Evolutionary conservation across 2,329 filamentous ascomycete genomes (phyloP), one percentile per base, ranked within the genome.

Genomic region (Aureobasidium pullulans): DNA sequence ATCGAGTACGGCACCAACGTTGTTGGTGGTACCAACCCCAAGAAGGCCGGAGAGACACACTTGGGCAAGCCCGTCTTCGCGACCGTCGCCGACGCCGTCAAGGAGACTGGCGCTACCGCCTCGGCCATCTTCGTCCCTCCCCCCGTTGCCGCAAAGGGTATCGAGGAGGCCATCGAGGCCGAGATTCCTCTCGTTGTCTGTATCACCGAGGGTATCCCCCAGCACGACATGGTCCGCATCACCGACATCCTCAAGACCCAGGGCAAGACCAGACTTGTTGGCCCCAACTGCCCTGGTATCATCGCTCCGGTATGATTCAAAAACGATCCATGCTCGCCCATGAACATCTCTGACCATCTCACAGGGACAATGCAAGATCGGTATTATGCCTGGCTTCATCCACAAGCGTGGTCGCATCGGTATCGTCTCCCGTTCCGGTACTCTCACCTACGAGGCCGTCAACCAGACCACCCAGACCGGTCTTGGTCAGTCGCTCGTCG

Each of bases 331-430:
- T 9, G 4, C 23, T 9, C 15, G 36, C 15, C 32, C 19, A 23
- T 19, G 31, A 36, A 46, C 16, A 28, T 47, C 23, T 46, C 59
- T 61, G 49, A 61, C 44, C 11, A 16, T 11, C 37, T 34, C 37
- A n/a, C 57, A 85, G 79, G 94, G 93, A 70, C 93, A 96, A 85
- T 99, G 94, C 86, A 99, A 99, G 83, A 97, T 99, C 73, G 94
- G 94, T 74, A 99, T 99, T 81, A 97, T 99, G 94, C 90, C 94
- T 66, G 94, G 94, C 71, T 96, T 97, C 84, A 97, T 99, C 81
- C 94, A 99, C 86, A 97, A 97, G 85, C 90, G 92, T 77, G 94
- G 94, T 70, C 92, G 94, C 76, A 92, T 99, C 73, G 94, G 94
- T 73, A 97, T 99, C 76, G 94, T 99, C 77, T 96, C 92, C 69